These are phyloP conservation scores for Corynespora cassiicola DNA, from an alignment of 2,329 filamentous ascomycete species.

Conservation along the genomic window DNA sequence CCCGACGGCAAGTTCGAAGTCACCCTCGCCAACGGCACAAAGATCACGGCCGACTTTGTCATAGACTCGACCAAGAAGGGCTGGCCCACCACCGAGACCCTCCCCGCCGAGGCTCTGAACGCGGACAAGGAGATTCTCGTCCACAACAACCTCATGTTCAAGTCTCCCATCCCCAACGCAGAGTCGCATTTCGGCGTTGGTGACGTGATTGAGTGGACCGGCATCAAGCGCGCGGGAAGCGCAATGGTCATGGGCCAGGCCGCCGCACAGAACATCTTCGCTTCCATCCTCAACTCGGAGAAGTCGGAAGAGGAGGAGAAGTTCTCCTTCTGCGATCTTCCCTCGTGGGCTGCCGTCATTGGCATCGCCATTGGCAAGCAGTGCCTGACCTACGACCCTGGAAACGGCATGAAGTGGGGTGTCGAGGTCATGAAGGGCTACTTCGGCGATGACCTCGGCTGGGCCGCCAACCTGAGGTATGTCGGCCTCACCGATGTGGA, in stretches of 20 bases:
- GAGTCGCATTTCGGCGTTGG: constrained; percentile 71
- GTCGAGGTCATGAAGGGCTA: constrained; percentile 68
- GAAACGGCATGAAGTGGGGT: constrained; percentile 64
- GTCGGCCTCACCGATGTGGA: constrained; percentile 40
- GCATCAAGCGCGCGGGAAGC: constrained; percentile 79
- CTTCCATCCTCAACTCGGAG: constrained; percentile 43
- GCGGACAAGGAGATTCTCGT: constrained; percentile 72
- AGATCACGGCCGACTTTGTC: constrained; percentile 67
- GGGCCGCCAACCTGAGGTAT: constrained; percentile 47
- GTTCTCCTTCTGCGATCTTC: constrained; percentile 29
- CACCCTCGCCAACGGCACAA: constrained; percentile 51
- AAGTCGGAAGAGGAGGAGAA: constrained; percentile 17
- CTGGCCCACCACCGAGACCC: constrained; percentile 66
- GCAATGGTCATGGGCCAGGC: constrained; percentile 77
- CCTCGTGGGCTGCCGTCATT: constrained; percentile 61
- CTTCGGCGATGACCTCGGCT: constrained; percentile 72
- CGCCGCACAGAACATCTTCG: constrained; percentile 64
- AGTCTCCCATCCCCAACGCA: constrained; percentile 61
- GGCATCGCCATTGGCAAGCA: constrained; percentile 74
- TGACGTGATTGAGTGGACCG: constrained; percentile 74
- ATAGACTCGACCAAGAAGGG: constrained; percentile 73
- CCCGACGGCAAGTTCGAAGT: constrained; percentile 47
- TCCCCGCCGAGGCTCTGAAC: constrained; percentile 66
- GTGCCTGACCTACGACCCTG: constrained; percentile 68
- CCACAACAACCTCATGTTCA: constrained; percentile 61